A percentile compares a stretch with the other conserved stretches of the same genome.
These are phyloP conservation scores for Lactarius evosmus DNA, from an alignment of 768 basidiomycete species.

Conservation along the genomic window DNA sequence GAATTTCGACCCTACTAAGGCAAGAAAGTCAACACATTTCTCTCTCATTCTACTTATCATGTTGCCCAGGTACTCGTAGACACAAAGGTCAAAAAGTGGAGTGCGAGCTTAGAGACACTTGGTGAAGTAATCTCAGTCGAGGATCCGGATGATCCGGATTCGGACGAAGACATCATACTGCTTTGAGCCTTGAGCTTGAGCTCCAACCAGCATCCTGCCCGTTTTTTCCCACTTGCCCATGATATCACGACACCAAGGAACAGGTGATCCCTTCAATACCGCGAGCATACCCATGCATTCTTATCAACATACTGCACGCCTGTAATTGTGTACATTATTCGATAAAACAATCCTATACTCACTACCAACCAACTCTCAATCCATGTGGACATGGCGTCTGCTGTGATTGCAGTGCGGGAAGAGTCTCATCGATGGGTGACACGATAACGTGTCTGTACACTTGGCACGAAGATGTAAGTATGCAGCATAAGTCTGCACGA, in stretches of 20 bases:
- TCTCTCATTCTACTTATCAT: slow-evolving; percentile 1
- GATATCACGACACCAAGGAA: not conserved
- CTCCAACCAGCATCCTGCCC: not conserved
- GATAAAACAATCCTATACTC: too few relatives aligned
- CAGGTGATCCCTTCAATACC: not conserved
- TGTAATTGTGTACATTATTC: slow-evolving; percentile 3
- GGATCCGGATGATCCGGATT: not conserved
- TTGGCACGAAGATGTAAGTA: too few relatives aligned
- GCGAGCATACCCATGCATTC: not conserved
- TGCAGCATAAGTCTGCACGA: too few relatives aligned
- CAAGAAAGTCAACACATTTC: slow-evolving; percentile 31
- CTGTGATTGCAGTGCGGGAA: too few relatives aligned
- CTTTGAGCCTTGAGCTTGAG: slow-evolving; percentile 12
- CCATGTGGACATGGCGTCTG: too few relatives aligned
- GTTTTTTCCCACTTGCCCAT: not conserved
- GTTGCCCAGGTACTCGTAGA: slow-evolving; percentile 23
- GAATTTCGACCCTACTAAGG: slow-evolving; percentile 73
- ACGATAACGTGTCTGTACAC: too few relatives aligned
- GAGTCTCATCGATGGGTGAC: too few relatives aligned
- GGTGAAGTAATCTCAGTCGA: slow-evolving; percentile 13
- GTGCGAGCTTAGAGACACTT: slow-evolving; percentile 59
- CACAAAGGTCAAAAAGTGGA: slow-evolving; percentile 65
- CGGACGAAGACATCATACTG: slow-evolving; percentile 12
- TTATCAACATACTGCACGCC: not conserved
- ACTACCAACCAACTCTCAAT: too few relatives aligned